Evolutionary conservation across 2,329 filamentous ascomycete species (phyloP).

Genomic region (Aspergillus fischeri): DNA sequence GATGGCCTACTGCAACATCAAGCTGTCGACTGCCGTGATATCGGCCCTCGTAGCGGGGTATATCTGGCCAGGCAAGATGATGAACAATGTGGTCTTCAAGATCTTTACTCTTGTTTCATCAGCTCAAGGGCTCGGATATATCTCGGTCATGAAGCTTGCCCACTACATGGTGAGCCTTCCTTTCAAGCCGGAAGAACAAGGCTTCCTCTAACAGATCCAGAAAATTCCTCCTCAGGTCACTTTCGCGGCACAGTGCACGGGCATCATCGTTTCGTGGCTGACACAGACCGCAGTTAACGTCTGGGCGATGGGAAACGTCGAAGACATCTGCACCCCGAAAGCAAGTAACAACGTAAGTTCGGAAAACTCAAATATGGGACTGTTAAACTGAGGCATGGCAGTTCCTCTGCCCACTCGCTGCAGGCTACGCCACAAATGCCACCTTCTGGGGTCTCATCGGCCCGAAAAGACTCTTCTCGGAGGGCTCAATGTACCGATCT

Average conservation of each 20-base stretch:
- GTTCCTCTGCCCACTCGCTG: slow-evolving; percentile 1
- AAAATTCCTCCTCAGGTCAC: slow-evolving; percentile 42
- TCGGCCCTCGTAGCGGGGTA: slow-evolving; percentile 23
- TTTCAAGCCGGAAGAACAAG: background rate
- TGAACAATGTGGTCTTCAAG: slow-evolving; percentile 26
- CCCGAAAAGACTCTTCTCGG: slow-evolving; percentile 61
- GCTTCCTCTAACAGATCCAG: slow-evolving; percentile 20
- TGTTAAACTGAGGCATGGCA: background rate
- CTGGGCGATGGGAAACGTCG: slow-evolving; percentile 43
- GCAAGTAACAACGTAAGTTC: slow-evolving; percentile 37
- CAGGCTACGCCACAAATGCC: slow-evolving; percentile 2
- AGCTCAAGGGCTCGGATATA: slow-evolving; percentile 21
- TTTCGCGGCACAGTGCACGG: slow-evolving; percentile 47
- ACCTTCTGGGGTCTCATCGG: slow-evolving; percentile 65
- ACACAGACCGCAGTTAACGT: slow-evolving; percentile 44
- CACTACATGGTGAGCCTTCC: slow-evolving; percentile 18
- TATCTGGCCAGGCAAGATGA: slow-evolving; percentile 27
- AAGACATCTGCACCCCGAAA: slow-evolving; percentile 48
- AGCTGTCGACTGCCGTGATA: slow-evolving; percentile 9
- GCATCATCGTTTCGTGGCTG: slow-evolving; percentile 43
- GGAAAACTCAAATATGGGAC: background rate
- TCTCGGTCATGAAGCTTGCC: slow-evolving; percentile 27
- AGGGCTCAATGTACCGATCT: slow-evolving; percentile 54
- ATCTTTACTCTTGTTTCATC: slow-evolving; percentile 24
- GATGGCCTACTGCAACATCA: slow-evolving; percentile 16